Base-by-base conservation (phyloP, 345 rosid species). In the Hibiscus syriacus region DNA sequence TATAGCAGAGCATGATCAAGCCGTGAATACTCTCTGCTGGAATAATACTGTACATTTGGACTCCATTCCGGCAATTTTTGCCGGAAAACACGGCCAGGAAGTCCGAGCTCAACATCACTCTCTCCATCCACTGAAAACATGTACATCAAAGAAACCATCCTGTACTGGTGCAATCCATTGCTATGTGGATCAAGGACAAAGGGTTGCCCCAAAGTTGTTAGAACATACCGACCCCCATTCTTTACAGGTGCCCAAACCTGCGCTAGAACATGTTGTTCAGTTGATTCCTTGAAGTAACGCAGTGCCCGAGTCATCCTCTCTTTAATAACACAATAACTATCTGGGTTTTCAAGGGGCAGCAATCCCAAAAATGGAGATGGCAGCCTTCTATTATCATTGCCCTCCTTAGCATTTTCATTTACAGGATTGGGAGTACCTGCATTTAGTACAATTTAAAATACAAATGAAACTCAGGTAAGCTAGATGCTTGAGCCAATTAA, bases 181-280 rank as follows among this genome's bases (percentile, higher is more conserved):
- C 89, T 82, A 66, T 74, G 83, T 22, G 90, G 84, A 73, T 82
- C 92, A 56, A 93, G 90, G 75, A 88, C 85, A 71, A 93, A 93
- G 6, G 98, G 98, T 59, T 93, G 98, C 57, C 92, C 97, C 26
- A 85, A 82, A 81, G 98, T 93, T 60, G 94, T 86, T 22, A 90
- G 84, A 26, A 88, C 84, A 56, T 71, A 82, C 7, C 82, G 81
- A 60, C 87, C 84, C 65, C 81, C 84, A 53, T 70, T 75, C 71
- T 79, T 84, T 0, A 90, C 85, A 50, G 98, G 98, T 16, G 90
- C 96, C 98, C 98, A 93, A 62, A 93, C 88, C 76, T 90, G 97
- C 29, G 92, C 97, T 8, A 93, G 86, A 74, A 93, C 75, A 29
- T 88, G 96, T 48, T 93, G 97, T 6, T 82, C 96, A 2, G 90